Conservation (phyloP, 805 yeast genomes). For the Starmerella scarabaei region DNA sequence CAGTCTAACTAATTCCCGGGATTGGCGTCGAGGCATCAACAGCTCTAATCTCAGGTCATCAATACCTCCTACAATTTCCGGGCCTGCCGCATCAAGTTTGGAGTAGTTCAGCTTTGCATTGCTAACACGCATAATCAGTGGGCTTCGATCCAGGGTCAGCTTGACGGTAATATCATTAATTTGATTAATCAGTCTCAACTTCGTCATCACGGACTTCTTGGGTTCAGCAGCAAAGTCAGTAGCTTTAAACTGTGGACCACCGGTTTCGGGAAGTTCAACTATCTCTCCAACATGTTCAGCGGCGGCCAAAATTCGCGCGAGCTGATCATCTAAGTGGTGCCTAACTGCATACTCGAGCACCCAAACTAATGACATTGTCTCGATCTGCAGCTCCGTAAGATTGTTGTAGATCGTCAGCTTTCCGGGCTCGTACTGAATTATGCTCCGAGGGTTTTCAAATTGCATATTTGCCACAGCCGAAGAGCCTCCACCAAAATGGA, state of each 20-base stretch:
- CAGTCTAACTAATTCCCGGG: slow-evolving; percentile 11
- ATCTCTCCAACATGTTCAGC: slow-evolving; percentile 1
- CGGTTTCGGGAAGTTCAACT: neutral
- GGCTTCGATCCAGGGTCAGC: slow-evolving; percentile 16
- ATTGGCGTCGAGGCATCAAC: neutral
- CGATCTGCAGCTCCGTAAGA: slow-evolving; percentile 7
- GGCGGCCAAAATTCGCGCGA: slow-evolving; percentile 6
- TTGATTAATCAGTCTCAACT: slow-evolving; percentile 4
- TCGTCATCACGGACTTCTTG: neutral
- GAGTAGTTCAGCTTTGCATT: neutral
- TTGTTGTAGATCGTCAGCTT: slow-evolving; percentile 8
- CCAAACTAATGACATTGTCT: slow-evolving; percentile 20
- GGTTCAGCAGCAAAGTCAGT: neutral
- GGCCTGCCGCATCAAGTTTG: neutral
- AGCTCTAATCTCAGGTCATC: slow-evolving; percentile 8
- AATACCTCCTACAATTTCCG: slow-evolving; percentile 2
- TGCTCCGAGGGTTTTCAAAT: slow-evolving; percentile 4
- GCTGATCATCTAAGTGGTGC: slow-evolving; percentile 7
- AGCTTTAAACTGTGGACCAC: too few species aligned
- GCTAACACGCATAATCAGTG: slow-evolving; percentile 9
- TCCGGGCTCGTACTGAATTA: slow-evolving; percentile 8
- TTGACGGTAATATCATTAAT: slow-evolving; percentile 6
- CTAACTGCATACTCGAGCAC: slow-evolving; percentile 14
- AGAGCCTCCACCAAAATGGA: slow-evolving; percentile 10
- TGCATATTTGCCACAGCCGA: slow-evolving; percentile 14